Evolutionary conservation across 1,139 yeast species (phyloP).

Genomic region (Saccharomyces hybrid): DNA sequence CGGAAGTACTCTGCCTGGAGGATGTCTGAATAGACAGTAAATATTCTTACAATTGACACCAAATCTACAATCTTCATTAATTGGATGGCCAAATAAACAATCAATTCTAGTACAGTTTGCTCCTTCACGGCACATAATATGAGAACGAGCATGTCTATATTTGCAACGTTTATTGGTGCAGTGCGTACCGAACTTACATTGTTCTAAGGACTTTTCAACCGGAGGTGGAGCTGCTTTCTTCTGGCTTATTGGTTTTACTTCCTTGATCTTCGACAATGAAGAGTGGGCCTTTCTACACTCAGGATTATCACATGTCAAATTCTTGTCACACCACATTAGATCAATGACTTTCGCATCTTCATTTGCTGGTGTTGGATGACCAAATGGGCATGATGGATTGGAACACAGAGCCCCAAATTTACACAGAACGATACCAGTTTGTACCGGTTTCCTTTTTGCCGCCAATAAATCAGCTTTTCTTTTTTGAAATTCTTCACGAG

Average conservation of each 20-base stretch:
- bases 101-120: slow-evolving; percentile 67
- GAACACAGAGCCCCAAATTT: slow-evolving; percentile 70
- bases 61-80: slow-evolving; percentile 71
- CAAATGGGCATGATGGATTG: slow-evolving; percentile 75
- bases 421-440: slow-evolving; percentile 52
- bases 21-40: slow-evolving; percentile 69
- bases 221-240: slow-evolving; percentile 19
- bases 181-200: slow-evolving; percentile 68
- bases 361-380: slow-evolving; percentile 86
- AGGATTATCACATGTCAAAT: slow-evolving; percentile 54
- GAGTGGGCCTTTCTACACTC: slow-evolving; percentile 73
- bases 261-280: slow-evolving; percentile 43
- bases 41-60: slow-evolving; percentile 66
- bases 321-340: slow-evolving; percentile 71
- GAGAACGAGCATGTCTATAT: slow-evolving; percentile 73
- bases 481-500: slow-evolving; percentile 46
- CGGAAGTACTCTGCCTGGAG: slow-evolving; percentile 52
- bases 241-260: slow-evolving; percentile 27
- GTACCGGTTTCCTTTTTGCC: slow-evolving; percentile 31
- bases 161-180: slow-evolving; percentile 77
- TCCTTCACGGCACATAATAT: slow-evolving; percentile 75
- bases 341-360: slow-evolving; percentile 60
- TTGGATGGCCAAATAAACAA: slow-evolving; percentile 77
- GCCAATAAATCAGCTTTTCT: slow-evolving; percentile 34
- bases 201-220: slow-evolving; percentile 55